Evolutionary conservation across 2,329 filamentous ascomycete species (phyloP).

Genomic region (Colletotrichum sp.): DNA sequence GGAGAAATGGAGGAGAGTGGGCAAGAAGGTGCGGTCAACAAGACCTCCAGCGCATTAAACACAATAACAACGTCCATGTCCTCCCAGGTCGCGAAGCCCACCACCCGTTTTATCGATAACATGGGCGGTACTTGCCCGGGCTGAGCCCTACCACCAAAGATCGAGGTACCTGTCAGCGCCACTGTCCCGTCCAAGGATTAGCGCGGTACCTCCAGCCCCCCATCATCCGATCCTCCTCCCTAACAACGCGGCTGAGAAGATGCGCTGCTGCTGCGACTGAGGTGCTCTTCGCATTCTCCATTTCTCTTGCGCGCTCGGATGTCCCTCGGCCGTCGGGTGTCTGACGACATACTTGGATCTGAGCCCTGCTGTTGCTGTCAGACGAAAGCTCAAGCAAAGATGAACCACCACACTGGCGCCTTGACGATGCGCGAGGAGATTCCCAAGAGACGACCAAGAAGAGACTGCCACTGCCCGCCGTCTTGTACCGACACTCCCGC

Average conservation of each 20-base stretch:
- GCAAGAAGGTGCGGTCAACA: conserved; percentile 26
- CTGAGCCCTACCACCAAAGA: neutral
- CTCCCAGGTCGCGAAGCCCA: conserved; percentile 1
- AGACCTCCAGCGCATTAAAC: conserved; percentile 17
- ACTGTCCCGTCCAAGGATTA: neutral
- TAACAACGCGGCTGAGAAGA: conserved; percentile 19
- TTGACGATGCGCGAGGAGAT: neutral
- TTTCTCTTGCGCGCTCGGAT: conserved; percentile 12
- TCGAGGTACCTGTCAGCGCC: conserved; percentile 3
- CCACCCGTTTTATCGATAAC: neutral
- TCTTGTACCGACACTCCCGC: neutral
- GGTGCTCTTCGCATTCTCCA: conserved; percentile 3
- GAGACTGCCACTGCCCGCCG: neutral
- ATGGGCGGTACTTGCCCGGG: neutral
- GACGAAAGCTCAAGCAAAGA: neutral
- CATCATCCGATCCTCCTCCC: neutral
- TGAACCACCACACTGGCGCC: neutral
- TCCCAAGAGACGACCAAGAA: neutral
- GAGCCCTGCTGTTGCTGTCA: neutral
- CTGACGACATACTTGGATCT: conserved; percentile 4
- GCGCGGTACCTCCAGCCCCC: conserved; percentile 8
- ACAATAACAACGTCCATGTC: conserved; percentile 19
- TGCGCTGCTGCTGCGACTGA: neutral
- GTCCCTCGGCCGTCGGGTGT: neutral
- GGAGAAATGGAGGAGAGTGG: conserved; percentile 26